Conservation (phyloP, 1,284 basidiomycete species). For the Cystobasidiaceae sp. region DNA sequence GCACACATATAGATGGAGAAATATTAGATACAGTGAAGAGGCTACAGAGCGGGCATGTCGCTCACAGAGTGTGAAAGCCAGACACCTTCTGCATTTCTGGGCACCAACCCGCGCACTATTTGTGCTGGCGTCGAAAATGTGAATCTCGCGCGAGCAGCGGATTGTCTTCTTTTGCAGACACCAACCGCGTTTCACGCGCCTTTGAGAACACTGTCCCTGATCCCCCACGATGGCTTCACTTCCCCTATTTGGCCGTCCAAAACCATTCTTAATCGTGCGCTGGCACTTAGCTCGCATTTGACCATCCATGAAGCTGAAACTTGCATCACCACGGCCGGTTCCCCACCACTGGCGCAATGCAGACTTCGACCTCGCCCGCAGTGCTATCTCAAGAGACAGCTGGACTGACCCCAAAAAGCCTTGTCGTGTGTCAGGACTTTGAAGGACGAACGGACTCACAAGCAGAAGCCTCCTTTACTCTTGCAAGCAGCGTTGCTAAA, state of each 20-base stretch:
- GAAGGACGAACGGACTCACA: neutral
- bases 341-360: too few species aligned
- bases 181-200: neutral
- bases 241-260: neutral
- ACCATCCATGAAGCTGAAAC: neutral
- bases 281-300: neutral
- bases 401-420: neutral
- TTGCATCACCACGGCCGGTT: neutral
- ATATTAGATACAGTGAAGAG: neutral
- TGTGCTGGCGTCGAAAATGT: too few species aligned
- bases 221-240: neutral
- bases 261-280: slow-evolving; percentile 10
- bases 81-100: neutral
- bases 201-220: too few species aligned
- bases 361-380: neutral
- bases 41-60: slow-evolving; percentile 1
- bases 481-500: slow-evolving; percentile 7
- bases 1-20: neutral
- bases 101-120: neutral
- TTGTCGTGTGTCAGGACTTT: slow-evolving; percentile 20
- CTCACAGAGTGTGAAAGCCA: neutral
- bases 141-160: too few species aligned
- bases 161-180: neutral
- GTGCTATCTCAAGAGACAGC: neutral
- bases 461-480: neutral